These are phyloP conservation scores for Schizochytrium sp. DNA, from an alignment of 108 stramenopile genomes.

Conservation along the genomic window DNA sequence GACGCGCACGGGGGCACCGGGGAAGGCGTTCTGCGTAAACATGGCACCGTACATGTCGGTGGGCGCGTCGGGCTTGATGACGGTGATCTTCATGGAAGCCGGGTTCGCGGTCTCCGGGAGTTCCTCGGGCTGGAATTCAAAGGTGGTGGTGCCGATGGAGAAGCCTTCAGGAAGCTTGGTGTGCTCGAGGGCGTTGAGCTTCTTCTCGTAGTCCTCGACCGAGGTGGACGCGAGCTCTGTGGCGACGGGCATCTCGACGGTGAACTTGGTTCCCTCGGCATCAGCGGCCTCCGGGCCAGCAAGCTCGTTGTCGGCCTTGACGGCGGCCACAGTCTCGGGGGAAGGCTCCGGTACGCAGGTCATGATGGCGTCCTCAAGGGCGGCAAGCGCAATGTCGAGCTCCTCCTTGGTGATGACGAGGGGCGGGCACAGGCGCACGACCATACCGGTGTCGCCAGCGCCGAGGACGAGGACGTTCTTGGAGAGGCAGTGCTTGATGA, in stretches of 20 bases:
- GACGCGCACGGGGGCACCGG: constrained; percentile 45
- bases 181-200: background rate
- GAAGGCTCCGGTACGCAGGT: background rate
- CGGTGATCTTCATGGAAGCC: constrained; percentile 20
- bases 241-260: background rate
- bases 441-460: background rate
- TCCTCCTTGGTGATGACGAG: constrained; percentile 19
- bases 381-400: background rate
- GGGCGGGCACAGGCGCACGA: constrained; percentile 8
- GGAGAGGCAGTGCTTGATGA: background rate
- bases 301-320: background rate
- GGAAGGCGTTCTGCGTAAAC: constrained; percentile 29
- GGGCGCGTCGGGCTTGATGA: constrained; percentile 25
- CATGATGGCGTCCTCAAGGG: background rate
- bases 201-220: background rate
- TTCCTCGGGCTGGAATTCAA: constrained; percentile 22
- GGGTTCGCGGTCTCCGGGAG: background rate
- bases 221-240: background rate
- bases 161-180: constrained; percentile 1
- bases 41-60: constrained; percentile 18
- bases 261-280: background rate
- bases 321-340: background rate
- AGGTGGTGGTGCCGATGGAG: background rate
- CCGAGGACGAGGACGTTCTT: background rate
- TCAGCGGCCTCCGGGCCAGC: background rate